Conservation (phyloP, 2,329 filamentous ascomycete species). For the Zymoseptoria passerinii region DNA sequence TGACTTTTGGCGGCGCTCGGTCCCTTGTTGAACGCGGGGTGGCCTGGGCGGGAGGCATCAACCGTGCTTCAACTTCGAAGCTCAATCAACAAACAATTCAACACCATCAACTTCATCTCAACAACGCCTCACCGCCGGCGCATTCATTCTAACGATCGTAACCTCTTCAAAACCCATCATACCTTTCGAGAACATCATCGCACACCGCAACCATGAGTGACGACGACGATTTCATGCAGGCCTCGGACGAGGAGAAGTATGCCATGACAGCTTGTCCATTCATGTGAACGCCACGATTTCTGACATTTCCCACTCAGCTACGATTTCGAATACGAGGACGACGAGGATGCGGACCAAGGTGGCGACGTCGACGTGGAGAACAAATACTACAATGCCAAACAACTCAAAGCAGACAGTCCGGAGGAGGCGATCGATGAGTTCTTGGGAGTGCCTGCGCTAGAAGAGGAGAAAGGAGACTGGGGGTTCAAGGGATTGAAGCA, state of each 20-base stretch:
- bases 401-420: constrained; percentile 80
- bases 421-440: constrained; percentile 89
- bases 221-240: constrained; percentile 89
- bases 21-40: neutral
- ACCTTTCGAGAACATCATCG: neutral
- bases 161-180: too few relatives aligned
- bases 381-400: constrained; percentile 99
- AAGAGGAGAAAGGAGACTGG: constrained; percentile 93
- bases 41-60: constrained; percentile 1
- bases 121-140: neutral
- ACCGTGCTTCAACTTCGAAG: neutral
- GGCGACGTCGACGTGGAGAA: constrained; percentile 95
- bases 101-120: neutral
- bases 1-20: neutral
- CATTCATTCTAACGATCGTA: neutral
- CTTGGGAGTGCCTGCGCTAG: constrained; percentile 72
- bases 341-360: constrained; percentile 78
- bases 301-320: constrained; percentile 47
- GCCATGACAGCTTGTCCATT: constrained; percentile 14
- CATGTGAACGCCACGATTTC: constrained; percentile 5
- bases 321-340: constrained; percentile 96
- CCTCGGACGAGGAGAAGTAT: constrained; percentile 79
- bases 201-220: constrained; percentile 56
- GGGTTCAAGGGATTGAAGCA: constrained; percentile 98
- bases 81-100: constrained; percentile 1